phyloP scores from a whole-genome alignment of 192 early-diverging fungal genomes.

The Chytriomyces confervae region DNA sequence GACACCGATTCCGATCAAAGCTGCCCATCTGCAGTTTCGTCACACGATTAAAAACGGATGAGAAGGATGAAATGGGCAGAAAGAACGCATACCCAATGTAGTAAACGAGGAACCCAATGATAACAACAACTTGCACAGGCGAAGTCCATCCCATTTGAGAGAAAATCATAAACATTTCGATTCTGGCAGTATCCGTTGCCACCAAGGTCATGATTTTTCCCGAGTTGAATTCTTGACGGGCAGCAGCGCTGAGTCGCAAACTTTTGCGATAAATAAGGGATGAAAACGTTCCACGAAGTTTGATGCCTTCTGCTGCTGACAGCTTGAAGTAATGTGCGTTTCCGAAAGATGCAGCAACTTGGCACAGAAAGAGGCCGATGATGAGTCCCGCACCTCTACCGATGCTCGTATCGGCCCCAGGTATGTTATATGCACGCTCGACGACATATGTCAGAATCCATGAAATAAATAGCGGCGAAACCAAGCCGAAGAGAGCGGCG shows the following conservation, averaged over 20 bases:
- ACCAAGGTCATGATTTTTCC: slow-evolving; percentile 70
- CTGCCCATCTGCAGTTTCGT: slow-evolving; percentile 12
- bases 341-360: slow-evolving; percentile 36
- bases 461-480: slow-evolving; percentile 54
- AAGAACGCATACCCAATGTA: slow-evolving; percentile 40
- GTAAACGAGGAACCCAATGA: slow-evolving; percentile 48
- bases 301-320: slow-evolving; percentile 43
- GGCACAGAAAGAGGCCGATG: slow-evolving; percentile 19
- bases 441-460: slow-evolving; percentile 43
- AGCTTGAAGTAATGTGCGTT: slow-evolving; percentile 51
- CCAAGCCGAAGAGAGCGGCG: slow-evolving; percentile 8
- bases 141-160: slow-evolving; percentile 50
- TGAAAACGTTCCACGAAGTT: slow-evolving; percentile 54
- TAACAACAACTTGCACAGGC: slow-evolving; percentile 48
- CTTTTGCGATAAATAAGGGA: slow-evolving; percentile 67
- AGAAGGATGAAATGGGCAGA: slow-evolving; percentile 9
- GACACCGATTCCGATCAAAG: slow-evolving; percentile 55
- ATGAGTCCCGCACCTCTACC: slow-evolving; percentile 20
- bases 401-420: not conserved
- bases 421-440: slow-evolving; percentile 13
- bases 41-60: not conserved
- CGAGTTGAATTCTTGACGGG: slow-evolving; percentile 62
- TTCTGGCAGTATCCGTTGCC: slow-evolving; percentile 37
- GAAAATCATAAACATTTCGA: slow-evolving; percentile 41
- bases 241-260: slow-evolving; percentile 54